Base-by-base conservation (phyloP, 805 yeast species). In the Ogataea angusta region DNA sequence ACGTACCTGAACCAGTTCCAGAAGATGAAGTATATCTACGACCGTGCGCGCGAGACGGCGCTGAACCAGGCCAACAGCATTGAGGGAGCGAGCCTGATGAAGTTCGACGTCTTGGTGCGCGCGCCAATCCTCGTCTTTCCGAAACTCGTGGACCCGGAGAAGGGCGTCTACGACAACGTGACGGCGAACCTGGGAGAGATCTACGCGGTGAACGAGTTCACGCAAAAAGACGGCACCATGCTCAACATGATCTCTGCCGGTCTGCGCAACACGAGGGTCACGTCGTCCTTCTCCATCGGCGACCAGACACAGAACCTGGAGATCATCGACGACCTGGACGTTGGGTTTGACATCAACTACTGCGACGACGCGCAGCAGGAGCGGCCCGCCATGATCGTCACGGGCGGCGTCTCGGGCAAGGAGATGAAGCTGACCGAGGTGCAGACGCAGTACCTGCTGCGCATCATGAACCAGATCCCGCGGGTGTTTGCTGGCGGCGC, bases 101-200 rank as follows among this genome's bases (percentile, higher is more conserved):
- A 80, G 48, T 75, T 90, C 56, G 85, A 90, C 52, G 63, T 95
- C 24, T 62, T 76, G 13, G 70, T 93, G 12, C 73, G 77, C 38
- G 87, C 97, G 1, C 99, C 99, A 0, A 83, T 83, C 8, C 68
- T 93, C 26, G 78, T 83, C 2, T 88, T 89, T 54, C 96, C 98
- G 0, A 72, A 72, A 38, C 47, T 75, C 0, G 66, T 72, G 3
- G 73, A 72, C 31, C 68, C 67, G 4, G 56, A 61, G 1, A 56
- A 52, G 2, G 65, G 65, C 23, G 52, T 64, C 2, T 78, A 73
- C 52, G 91, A 91, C 54, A 64, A 74, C 14, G 57, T 91, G 24
- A 79, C 84, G 0, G 76, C 83, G 13, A 78, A 86, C 51, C 69
- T 90, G 36, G 99, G 99, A 48, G 96, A 91, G 56, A 65, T 93